These are phyloP conservation scores for Baffinella frigidus DNA, from an alignment of 208 protist species.

Conservation along the genomic window DNA sequence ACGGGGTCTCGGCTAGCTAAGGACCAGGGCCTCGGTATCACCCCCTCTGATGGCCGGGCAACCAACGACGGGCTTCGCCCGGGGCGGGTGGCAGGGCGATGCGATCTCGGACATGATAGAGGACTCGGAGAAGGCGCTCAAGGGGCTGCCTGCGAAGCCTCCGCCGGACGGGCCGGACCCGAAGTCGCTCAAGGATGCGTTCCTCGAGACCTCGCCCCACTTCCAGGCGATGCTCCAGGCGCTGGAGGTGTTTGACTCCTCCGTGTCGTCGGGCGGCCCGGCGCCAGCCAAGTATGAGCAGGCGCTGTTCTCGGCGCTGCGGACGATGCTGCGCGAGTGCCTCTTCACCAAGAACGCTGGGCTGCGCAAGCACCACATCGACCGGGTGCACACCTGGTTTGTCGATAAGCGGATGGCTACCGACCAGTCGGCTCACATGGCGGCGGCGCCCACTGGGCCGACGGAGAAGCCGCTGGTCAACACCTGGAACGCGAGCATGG, in stretches of 20 bases:
- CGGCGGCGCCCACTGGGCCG: too few relatives aligned
- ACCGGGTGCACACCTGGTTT: background rate
- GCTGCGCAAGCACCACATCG: background rate
- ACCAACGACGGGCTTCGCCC: too few relatives aligned
- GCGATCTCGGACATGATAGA: background rate
- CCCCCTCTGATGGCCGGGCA: too few relatives aligned
- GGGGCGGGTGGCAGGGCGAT: too few relatives aligned
- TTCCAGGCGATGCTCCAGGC: slow-evolving; percentile 39
- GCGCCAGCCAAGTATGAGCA: slow-evolving; percentile 9
- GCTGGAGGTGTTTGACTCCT: background rate
- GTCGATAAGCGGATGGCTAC: background rate
- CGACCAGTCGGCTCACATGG: too few relatives aligned
- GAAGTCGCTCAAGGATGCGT: background rate
- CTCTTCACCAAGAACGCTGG: slow-evolving; percentile 28
- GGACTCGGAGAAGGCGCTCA: background rate
- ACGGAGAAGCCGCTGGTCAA: too few relatives aligned
- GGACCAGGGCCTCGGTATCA: too few relatives aligned
- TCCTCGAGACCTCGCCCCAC: background rate
- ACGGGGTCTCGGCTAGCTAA: too few relatives aligned
- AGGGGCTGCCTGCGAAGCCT: background rate
- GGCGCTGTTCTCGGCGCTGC: background rate
- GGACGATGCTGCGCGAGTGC: slow-evolving; percentile 42
- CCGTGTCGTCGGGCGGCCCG: background rate
- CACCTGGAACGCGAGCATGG: too few relatives aligned
- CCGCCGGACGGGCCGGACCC: background rate